These are phyloP conservation scores for Colletotrichum horii DNA, from an alignment of 2,329 filamentous ascomycete genomes.

Conservation along the genomic window DNA sequence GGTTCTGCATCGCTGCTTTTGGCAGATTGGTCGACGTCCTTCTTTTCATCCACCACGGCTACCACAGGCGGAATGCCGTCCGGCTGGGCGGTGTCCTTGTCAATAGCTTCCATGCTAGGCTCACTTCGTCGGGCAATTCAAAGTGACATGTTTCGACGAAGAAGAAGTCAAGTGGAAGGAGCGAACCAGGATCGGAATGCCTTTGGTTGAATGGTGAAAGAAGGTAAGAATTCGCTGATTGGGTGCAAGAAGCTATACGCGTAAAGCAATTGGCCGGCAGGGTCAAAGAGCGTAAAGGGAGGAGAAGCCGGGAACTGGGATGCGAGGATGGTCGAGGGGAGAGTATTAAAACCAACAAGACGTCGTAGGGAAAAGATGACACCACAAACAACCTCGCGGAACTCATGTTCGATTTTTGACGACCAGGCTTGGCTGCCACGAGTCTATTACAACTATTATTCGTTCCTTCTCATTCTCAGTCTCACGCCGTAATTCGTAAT, in stretches of 20 bases:
- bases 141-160: neutral
- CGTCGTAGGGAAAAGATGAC: neutral
- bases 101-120: neutral
- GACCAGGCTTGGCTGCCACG: neutral
- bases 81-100: neutral
- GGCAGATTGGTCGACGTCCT: neutral
- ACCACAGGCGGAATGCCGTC: neutral
- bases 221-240: neutral
- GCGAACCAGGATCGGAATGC: neutral
- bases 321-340: neutral
- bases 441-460: neutral
- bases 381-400: neutral
- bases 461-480: neutral
- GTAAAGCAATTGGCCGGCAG: neutral
- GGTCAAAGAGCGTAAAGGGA: neutral
- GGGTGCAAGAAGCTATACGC: neutral
- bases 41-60: neutral
- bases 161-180: neutral
- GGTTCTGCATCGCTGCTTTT: conserved; percentile 29
- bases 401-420: neutral
- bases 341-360: neutral
- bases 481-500: neutral
- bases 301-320: neutral
- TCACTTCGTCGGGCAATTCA: neutral
- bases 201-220: neutral